These are phyloP conservation scores for Aspergillus sp. DNA, from an alignment of 2,329 filamentous ascomycete species.

Conservation along the genomic window DNA sequence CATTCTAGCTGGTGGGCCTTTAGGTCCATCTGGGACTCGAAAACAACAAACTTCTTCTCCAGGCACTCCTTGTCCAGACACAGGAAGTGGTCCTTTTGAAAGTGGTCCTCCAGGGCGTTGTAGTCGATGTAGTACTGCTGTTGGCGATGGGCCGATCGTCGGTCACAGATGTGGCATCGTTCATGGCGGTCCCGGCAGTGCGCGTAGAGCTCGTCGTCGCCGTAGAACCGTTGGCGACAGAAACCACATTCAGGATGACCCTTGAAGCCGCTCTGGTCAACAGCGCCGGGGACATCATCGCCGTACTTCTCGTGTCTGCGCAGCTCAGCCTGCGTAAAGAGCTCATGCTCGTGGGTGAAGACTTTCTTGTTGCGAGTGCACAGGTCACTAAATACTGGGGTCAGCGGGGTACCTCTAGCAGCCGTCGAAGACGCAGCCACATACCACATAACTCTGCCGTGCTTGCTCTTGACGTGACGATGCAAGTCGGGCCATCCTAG, in stretches of 20 bases:
- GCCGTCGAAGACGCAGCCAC: slow-evolving; percentile 21
- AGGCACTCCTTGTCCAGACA: slow-evolving; percentile 83
- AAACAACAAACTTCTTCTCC: slow-evolving; percentile 97
- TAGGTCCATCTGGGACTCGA: slow-evolving; percentile 89
- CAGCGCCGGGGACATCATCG: slow-evolving; percentile 83
- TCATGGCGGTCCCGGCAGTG: slow-evolving; percentile 95
- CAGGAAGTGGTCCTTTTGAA: slow-evolving; percentile 80
- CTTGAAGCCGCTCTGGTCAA: slow-evolving; percentile 93
- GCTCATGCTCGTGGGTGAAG: slow-evolving; percentile 94
- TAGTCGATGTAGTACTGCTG: slow-evolving; percentile 94
- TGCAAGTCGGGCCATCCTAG: slow-evolving; percentile 76
- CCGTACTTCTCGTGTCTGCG: slow-evolving; percentile 86
- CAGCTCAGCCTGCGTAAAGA: slow-evolving; percentile 79
- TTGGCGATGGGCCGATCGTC: slow-evolving; percentile 59
- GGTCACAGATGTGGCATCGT: slow-evolving; percentile 90
- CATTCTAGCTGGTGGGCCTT: slow-evolving; percentile 87
- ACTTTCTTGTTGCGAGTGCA: slow-evolving; percentile 96
- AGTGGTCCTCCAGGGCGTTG: slow-evolving; percentile 80
- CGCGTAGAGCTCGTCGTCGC: slow-evolving; percentile 88
- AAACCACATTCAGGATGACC: slow-evolving; percentile 94
- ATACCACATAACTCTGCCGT: slow-evolving; percentile 82
- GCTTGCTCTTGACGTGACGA: slow-evolving; percentile 75
- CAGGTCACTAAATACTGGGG: slow-evolving; percentile 59
- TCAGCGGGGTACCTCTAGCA: slow-evolving; percentile 10
- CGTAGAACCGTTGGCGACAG: slow-evolving; percentile 89